phyloP scores from a whole-genome alignment of 2,329 filamentous ascomycete species.

The Orbilia ellipsospora region DNA sequence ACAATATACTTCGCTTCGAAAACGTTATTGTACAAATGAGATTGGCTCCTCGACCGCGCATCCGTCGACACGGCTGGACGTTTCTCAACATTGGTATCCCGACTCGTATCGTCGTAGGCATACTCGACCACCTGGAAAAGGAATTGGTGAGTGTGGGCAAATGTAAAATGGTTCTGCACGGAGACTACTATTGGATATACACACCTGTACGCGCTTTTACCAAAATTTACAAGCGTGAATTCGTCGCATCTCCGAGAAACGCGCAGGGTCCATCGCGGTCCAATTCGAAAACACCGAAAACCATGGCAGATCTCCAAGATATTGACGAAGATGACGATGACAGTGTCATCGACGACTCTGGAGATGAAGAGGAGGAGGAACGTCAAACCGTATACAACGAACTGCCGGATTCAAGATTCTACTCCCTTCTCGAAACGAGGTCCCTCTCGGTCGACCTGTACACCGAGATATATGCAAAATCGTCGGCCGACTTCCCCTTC shows the following conservation, averaged over 20 bases:
- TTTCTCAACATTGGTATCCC: constrained; percentile 54
- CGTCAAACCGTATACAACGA: constrained; percentile 48
- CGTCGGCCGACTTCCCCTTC: constrained; percentile 37
- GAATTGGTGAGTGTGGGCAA: constrained; percentile 48
- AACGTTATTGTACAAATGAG: constrained; percentile 55
- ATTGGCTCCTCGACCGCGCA: constrained; percentile 46
- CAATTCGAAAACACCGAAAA: constrained; percentile 53
- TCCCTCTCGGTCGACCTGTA: constrained; percentile 52
- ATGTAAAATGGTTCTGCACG: constrained; percentile 54
- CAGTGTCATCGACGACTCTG: constrained; percentile 51
- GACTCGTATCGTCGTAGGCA: constrained; percentile 48
- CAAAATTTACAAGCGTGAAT: constrained; percentile 54
- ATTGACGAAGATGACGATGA: constrained; percentile 46
- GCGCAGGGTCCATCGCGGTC: constrained; percentile 31
- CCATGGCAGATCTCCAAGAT: constrained; percentile 28
- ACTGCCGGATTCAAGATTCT: constrained; percentile 51
- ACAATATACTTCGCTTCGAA: constrained; percentile 53
- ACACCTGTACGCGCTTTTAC: constrained; percentile 52
- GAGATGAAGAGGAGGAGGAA: constrained; percentile 51
- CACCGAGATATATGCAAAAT: constrained; percentile 53
- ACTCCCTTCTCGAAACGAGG: constrained; percentile 51
- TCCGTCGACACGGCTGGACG: constrained; percentile 54
- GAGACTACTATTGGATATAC: constrained; percentile 54
- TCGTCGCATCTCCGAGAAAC: constrained; percentile 27
- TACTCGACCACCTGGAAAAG: constrained; percentile 52